Percentiles rank a stretch among this genome's conserved stretches.
Evolutionary conservation across 441 rosid species (phyloP).

Genomic region (Arabidopsis lyrata): DNA sequence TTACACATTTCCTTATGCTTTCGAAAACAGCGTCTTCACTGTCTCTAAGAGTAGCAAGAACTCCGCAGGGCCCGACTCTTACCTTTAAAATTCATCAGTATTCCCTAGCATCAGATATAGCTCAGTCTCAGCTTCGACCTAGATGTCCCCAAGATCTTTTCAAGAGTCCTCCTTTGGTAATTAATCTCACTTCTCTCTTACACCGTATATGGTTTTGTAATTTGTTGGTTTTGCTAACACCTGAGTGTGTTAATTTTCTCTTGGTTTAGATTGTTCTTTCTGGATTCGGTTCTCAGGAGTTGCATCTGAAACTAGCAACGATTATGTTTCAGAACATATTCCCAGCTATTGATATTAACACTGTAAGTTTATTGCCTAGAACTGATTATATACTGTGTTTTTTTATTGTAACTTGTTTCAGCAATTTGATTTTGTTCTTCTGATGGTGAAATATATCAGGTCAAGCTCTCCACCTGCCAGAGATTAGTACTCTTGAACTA

Average conservation of each 20-base stretch:
- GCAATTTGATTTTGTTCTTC: slow-evolving; percentile 21
- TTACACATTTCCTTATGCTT: slow-evolving; percentile 84
- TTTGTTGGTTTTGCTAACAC: not conserved
- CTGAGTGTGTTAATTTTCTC: not conserved
- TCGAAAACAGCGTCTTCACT: slow-evolving; percentile 75
- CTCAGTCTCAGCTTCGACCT: slow-evolving; percentile 84
- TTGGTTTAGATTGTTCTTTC: slow-evolving; percentile 86
- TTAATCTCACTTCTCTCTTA: not conserved
- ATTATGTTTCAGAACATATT: slow-evolving; percentile 95
- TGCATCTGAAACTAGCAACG: slow-evolving; percentile 82
- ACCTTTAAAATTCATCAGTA: slow-evolving; percentile 83
- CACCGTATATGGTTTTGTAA: not conserved
- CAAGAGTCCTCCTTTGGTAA: slow-evolving; percentile 86
- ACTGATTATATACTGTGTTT: slow-evolving; percentile 15
- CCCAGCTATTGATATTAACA: slow-evolving; percentile 88
- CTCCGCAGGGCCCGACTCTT: slow-evolving; percentile 87
- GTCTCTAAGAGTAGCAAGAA: slow-evolving; percentile 76
- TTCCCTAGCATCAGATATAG: slow-evolving; percentile 73
- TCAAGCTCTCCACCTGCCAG: slow-evolving; percentile 90
- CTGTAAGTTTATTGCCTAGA: slow-evolving; percentile 59
- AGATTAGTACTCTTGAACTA: slow-evolving; percentile 87
- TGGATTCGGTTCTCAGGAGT: slow-evolving; percentile 85
- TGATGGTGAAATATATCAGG: slow-evolving; percentile 58
- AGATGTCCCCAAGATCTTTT: slow-evolving; percentile 94
- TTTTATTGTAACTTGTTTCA: slow-evolving; percentile 19